Conservation (phyloP, 176 grass and related monocot genomes). For the Urochloa ruziziensis region DNA sequence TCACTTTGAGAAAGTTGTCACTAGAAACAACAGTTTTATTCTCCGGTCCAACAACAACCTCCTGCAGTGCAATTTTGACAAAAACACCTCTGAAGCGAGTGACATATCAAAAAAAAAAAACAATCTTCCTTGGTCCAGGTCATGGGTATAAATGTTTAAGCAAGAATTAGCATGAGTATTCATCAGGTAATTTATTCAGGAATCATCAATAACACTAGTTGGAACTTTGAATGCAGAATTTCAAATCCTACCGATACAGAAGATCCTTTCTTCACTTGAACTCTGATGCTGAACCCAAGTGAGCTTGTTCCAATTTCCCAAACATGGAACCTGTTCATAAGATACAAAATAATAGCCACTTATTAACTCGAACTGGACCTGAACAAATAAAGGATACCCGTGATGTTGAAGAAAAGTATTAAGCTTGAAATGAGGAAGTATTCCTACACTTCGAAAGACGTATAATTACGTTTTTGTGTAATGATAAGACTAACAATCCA, state of each 20-base stretch:
- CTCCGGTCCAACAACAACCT: constrained; percentile 76
- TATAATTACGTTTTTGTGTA: not conserved
- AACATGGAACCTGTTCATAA: constrained; percentile 72
- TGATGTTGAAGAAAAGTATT: not conserved
- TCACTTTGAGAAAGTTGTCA: constrained; percentile 81
- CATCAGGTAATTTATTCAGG: not conserved
- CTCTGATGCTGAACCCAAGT: constrained; percentile 60
- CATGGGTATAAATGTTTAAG: not conserved
- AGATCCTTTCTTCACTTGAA: constrained; percentile 89
- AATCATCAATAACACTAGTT: not conserved
- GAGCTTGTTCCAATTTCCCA: constrained; percentile 52
- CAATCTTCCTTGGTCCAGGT: not conserved
- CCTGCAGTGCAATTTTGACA: constrained; percentile 44
- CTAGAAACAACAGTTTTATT: constrained; percentile 78
- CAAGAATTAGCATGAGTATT: not conserved
- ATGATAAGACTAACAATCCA: not conserved
- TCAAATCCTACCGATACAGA: constrained; percentile 60
- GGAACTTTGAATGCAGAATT: constrained; percentile 1
- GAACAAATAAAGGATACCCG: constrained; percentile 3
- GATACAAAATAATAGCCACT: constrained; percentile 21
- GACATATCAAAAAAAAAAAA: not conserved
- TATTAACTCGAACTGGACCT: not conserved
- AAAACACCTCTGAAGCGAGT: not conserved
- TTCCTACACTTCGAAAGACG: not conserved
- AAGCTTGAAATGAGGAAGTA: not conserved